phyloP scores from a whole-genome alignment of 108 stramenopile species.

The Aurantiochytrium sp. region DNA sequence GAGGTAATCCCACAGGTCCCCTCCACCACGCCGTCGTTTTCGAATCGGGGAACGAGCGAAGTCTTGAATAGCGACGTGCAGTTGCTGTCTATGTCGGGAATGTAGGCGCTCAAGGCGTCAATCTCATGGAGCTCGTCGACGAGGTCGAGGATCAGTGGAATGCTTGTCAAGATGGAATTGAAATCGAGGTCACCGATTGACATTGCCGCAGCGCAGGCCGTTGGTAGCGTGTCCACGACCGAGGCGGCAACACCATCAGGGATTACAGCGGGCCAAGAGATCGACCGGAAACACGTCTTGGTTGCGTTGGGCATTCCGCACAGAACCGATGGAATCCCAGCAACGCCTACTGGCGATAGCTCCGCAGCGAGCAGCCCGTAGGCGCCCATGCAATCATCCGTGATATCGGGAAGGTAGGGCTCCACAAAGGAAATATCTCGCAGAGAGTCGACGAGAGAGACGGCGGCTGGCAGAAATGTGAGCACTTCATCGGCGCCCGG shows the following conservation, averaged over 20 bases:
- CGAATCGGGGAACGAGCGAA: not conserved
- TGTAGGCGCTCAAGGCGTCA: not conserved
- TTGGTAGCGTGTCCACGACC: not conserved
- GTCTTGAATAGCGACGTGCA: not conserved
- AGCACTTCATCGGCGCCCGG: not conserved
- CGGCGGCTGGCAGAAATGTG: not conserved
- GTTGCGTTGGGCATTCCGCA: not conserved
- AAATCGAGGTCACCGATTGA: not conserved
- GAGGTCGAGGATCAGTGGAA: not conserved
- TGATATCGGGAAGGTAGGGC: not conserved
- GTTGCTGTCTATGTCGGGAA: not conserved
- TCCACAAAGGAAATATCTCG: not conserved
- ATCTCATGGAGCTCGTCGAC: not conserved
- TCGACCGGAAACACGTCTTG: not conserved
- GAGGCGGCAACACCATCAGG: not conserved
- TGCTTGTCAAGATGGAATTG: not conserved
- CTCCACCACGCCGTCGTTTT: not conserved
- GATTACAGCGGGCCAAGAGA: not conserved
- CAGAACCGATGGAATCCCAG: not conserved
- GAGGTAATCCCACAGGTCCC: not conserved
- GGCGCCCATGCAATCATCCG: not conserved
- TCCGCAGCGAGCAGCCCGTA: not conserved
- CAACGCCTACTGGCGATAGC: not conserved
- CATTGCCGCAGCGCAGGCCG: not conserved
- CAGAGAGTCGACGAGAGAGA: not conserved